Conservation (phyloP, 768 basidiomycete genomes). For the Suillus subalutaceus region DNA sequence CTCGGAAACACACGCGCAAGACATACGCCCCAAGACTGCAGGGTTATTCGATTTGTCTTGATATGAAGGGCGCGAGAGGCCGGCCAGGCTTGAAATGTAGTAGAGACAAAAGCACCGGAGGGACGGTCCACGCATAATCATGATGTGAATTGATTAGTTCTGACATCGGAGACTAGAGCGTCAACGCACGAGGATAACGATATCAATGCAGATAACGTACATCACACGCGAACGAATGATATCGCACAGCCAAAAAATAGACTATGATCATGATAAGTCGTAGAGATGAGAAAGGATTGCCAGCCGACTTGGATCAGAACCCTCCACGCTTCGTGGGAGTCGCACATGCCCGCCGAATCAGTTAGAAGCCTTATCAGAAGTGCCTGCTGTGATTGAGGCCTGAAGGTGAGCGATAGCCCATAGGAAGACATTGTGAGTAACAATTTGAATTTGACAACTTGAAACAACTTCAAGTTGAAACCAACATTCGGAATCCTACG, state of each 20-base stretch:
- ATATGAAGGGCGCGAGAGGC: not conserved
- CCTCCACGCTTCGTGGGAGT: not conserved
- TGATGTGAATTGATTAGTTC: not conserved
- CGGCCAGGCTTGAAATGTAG: not conserved
- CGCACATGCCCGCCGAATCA: not conserved
- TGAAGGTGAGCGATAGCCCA: not conserved
- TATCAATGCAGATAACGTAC: not conserved
- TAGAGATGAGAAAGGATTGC: not conserved
- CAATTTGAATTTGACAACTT: not conserved
- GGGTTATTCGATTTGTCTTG: not conserved
- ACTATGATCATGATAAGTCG: not conserved
- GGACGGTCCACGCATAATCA: not conserved
- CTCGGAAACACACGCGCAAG: not conserved
- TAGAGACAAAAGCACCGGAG: not conserved
- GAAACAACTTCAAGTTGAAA: not conserved
- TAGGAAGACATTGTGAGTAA: not conserved
- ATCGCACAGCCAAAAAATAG: not conserved
- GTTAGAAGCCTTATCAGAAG: constrained; percentile 1
- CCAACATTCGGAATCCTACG: not conserved
- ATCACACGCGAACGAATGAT: not conserved
- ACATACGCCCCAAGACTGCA: not conserved
- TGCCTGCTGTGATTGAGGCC: not conserved
- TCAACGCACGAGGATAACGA: not conserved
- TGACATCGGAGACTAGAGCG: not conserved
- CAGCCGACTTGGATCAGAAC: not conserved